A percentile compares a stretch with the other conserved stretches of the same genome.
These are phyloP conservation scores for Penicillium canariense DNA, from an alignment of 495 filamentous ascomycete species.

Conservation along the genomic window DNA sequence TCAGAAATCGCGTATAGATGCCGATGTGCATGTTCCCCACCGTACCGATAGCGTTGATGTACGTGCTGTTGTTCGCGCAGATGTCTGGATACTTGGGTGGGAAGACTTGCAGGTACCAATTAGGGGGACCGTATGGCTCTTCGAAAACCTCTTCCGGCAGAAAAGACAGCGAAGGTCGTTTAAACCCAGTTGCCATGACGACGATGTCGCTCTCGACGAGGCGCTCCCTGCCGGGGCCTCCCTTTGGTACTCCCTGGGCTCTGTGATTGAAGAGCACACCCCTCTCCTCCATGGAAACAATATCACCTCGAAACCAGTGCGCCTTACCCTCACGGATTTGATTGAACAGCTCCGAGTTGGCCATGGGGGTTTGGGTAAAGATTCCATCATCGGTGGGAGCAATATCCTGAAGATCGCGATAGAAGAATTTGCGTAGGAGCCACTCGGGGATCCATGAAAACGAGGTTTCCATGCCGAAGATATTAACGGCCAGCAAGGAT, in stretches of 20 bases:
- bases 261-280: constrained; percentile 71
- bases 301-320: constrained; percentile 79
- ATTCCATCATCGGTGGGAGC: constrained; percentile 63
- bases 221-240: constrained; percentile 63
- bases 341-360: constrained; percentile 75
- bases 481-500: constrained; percentile 69
- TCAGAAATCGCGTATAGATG: constrained; percentile 79
- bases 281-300: constrained; percentile 58
- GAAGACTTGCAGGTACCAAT: constrained; percentile 86
- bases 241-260: constrained; percentile 68
- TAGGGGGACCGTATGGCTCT: constrained; percentile 71
- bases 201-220: constrained; percentile 70
- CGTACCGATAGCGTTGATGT: constrained; percentile 73
- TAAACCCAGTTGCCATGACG: constrained; percentile 80
- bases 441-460: constrained; percentile 76
- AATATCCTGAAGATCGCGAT: constrained; percentile 78
- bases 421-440: constrained; percentile 75
- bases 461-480: constrained; percentile 73
- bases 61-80: constrained; percentile 81
- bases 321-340: constrained; percentile 74
- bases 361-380: constrained; percentile 81
- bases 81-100: constrained; percentile 60
- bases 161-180: constrained; percentile 69
- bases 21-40: constrained; percentile 88
- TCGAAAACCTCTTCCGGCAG: constrained; percentile 69